Percentiles rank a stretch among this genome's conserved stretches.
These are phyloP conservation scores for Lichenothelia convexa DNA, from an alignment of 495 filamentous ascomycete species.

Conservation along the genomic window DNA sequence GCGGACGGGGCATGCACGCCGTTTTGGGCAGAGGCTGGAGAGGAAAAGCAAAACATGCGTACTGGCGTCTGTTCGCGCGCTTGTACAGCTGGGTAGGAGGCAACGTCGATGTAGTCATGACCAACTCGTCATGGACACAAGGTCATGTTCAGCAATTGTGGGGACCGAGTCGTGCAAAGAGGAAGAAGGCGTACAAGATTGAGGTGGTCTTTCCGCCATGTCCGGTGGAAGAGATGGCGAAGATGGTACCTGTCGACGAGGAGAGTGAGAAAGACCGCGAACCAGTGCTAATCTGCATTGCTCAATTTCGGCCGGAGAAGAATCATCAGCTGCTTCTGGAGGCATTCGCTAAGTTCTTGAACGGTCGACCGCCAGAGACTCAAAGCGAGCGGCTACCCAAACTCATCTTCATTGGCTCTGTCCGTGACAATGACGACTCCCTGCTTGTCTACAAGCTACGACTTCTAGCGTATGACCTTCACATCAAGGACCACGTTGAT, in stretches of 20 bases:
- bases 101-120: constrained; percentile 82
- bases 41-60: constrained; percentile 50
- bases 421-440: constrained; percentile 64
- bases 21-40: constrained; percentile 51
- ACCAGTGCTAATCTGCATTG: constrained; percentile 69
- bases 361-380: constrained; percentile 3
- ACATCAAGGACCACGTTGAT: constrained; percentile 61
- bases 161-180: constrained; percentile 35
- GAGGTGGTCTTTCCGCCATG: constrained; percentile 79
- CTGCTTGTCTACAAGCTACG: constrained; percentile 84
- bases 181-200: constrained; percentile 26
- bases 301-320: constrained; percentile 94
- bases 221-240: constrained; percentile 64
- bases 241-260: constrained; percentile 45
- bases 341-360: constrained; percentile 58
- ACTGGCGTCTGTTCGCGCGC: constrained; percentile 72
- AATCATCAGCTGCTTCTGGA: constrained; percentile 73
- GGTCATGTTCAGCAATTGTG: constrained; percentile 66
- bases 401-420: constrained; percentile 71
- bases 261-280: constrained; percentile 48
- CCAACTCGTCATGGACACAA: constrained; percentile 89
- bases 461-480: constrained; percentile 70
- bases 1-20: constrained; percentile 63
- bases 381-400: constrained; percentile 26
- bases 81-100: constrained; percentile 67